phyloP scores from a whole-genome alignment of 2,329 filamentous ascomycete species.

The Sporothrix protearum region DNA sequence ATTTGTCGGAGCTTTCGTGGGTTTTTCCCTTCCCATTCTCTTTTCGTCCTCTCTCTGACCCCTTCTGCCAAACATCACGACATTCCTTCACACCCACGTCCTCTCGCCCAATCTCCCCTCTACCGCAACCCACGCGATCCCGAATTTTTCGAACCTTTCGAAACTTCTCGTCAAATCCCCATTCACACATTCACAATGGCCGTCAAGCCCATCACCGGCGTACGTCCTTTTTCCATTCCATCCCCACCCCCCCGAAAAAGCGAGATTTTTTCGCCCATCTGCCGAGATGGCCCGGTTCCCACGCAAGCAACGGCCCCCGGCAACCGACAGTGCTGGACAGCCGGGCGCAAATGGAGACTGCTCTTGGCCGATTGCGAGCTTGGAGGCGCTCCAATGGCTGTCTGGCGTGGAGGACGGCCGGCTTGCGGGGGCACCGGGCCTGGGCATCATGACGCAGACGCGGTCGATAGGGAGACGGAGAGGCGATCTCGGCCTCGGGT shows the following conservation, averaged over 20 bases:
- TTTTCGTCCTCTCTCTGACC: slow-evolving; percentile 7
- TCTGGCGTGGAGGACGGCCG: neutral
- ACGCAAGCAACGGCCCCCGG: neutral
- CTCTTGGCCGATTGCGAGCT: neutral
- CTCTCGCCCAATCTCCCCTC: slow-evolving; percentile 1
- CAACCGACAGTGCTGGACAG: neutral
- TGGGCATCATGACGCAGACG: neutral
- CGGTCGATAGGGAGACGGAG: neutral
- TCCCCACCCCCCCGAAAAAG: neutral
- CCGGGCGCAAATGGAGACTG: neutral
- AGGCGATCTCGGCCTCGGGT: neutral
- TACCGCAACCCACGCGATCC: slow-evolving; percentile 4
- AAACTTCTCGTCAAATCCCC: neutral
- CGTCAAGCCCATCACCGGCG: slow-evolving; percentile 56
- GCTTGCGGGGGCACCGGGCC: slow-evolving; percentile 1
- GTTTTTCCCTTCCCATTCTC: slow-evolving; percentile 26
- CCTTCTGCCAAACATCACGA: slow-evolving; percentile 14
- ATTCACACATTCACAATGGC: slow-evolving; percentile 46
- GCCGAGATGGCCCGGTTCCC: neutral
- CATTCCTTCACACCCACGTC: neutral
- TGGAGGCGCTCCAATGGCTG: neutral
- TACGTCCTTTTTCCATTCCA: slow-evolving; percentile 41
- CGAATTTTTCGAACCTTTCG: too few species aligned
- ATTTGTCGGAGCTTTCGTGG: slow-evolving; percentile 27
- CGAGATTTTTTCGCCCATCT: neutral